Evolutionary conservation across 306 rosid genomes (phyloP), one percentile per base, ranked within the genome.

Genomic region (Erythrophleum fordii): DNA sequence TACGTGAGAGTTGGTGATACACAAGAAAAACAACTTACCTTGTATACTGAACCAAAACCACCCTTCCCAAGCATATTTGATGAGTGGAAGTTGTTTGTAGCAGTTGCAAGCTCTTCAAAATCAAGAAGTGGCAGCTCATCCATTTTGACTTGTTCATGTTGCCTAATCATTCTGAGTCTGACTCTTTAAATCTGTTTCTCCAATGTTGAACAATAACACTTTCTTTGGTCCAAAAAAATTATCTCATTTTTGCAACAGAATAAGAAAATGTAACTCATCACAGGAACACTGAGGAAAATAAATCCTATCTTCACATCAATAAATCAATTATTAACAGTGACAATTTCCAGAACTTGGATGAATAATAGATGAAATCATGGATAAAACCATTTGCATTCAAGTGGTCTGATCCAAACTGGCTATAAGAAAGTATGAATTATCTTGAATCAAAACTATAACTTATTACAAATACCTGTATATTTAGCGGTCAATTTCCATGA

Each of bases 81-180:
- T 39, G 17, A 14, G 1, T 69, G 49, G 56, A 82, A 82, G 28
- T 75, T 25, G 37, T 82, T 60, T 0, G 85, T 82, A 34, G 81
- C 82, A 49, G 8, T 60, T 37, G 60, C 69, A 0, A 82, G 28
- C 66, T 48, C 42, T 39, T 46, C 69, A 49, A 70, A 49, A 26
- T 69, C 65, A 61, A 58, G 76, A 59, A 37, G 16, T 3, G 60
- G 78, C 0, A 82, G 46, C 29, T 82, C 85, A 1, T 69, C 56
- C 5, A 76, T 28, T 82, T 76, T 59, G 35, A 41, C 69, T 23
- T 67, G 58, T 18, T 17, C 13, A 2, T 31, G 5, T n/a, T 68
- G 35, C 2, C 1, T 35, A 53, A 55, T 39, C 41, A n/a, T 20
- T 12, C 20, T 77, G 66, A 13, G 35, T 12, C 0, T 18, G 55